Conservation (phyloP, 768 basidiomycete genomes). For the Lentinula edodes region DNA sequence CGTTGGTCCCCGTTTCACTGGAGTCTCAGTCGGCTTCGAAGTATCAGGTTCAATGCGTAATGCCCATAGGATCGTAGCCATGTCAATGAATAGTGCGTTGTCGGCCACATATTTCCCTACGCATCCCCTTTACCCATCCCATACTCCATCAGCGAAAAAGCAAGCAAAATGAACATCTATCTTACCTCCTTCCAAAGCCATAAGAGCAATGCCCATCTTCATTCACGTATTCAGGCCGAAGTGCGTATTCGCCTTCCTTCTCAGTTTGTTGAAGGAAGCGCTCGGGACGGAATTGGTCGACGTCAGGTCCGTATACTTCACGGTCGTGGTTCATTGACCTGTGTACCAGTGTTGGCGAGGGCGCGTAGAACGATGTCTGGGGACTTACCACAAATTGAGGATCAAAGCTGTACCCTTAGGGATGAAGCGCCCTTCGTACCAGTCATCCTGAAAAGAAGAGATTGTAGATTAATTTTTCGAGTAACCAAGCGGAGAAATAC, state of each 20-base stretch:
- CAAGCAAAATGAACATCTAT: not conserved
- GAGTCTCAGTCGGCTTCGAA: not conserved
- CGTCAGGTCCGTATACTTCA: not conserved
- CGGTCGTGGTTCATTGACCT: not conserved
- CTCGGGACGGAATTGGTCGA: not conserved
- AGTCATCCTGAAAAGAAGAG: slow-evolving; percentile 30
- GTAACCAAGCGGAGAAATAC: not conserved
- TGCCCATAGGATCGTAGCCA: not conserved
- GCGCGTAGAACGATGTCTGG: not conserved
- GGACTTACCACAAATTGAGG: not conserved
- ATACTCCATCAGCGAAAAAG: not conserved
- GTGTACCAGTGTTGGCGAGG: not conserved
- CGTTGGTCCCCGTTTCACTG: not conserved
- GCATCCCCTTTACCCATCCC: not conserved
- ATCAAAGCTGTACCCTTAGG: slow-evolving; percentile 25
- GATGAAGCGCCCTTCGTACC: slow-evolving; percentile 39
- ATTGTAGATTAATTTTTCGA: slow-evolving; percentile 22
- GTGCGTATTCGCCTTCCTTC: not conserved
- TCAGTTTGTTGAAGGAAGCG: not conserved
- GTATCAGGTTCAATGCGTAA: not conserved
- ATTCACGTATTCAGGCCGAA: not conserved
- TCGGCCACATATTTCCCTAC: not conserved
- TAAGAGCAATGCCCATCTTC: not conserved
- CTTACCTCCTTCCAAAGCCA: not conserved
- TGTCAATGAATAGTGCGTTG: slow-evolving; percentile 2